phyloP scores from a whole-genome alignment of 2,329 filamentous ascomycete species.

The Ophiostoma tasmaniense region DNA sequence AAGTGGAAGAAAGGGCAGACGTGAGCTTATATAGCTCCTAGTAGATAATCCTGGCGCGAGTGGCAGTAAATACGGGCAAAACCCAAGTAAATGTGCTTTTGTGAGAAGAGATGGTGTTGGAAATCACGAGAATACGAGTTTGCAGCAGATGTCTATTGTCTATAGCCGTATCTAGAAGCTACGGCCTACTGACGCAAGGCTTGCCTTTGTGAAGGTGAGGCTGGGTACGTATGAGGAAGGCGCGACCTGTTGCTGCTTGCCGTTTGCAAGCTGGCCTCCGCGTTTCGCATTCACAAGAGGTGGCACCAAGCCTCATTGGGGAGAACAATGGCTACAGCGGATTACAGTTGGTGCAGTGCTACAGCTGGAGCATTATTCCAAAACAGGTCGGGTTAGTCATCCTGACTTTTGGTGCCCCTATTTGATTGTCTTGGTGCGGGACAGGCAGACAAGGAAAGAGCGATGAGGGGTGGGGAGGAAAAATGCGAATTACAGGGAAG shows the following conservation, averaged over 20 bases:
- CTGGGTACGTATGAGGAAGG: not conserved
- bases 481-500: constrained; percentile 4
- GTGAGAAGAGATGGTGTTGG: not conserved
- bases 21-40: constrained; percentile 4
- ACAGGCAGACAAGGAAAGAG: not conserved
- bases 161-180: not conserved
- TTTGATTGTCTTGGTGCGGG: not conserved
- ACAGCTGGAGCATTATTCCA: not conserved
- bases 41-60: not conserved
- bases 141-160: not conserved
- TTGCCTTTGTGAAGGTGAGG: not conserved
- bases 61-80: not conserved
- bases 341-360: not conserved
- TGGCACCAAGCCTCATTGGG: not conserved
- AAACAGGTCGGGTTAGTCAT: not conserved
- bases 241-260: not conserved
- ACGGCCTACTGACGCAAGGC: not conserved
- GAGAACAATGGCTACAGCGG: not conserved
- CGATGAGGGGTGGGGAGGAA: not conserved
- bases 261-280: constrained; percentile 4
- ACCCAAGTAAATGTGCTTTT: not conserved
- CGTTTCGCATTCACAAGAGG: constrained; percentile 1
- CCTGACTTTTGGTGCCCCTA: not conserved
- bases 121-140: not conserved
- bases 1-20: not conserved